phyloP scores from a whole-genome alignment of 208 protist genomes.

The Trypanosoma avium region DNA sequence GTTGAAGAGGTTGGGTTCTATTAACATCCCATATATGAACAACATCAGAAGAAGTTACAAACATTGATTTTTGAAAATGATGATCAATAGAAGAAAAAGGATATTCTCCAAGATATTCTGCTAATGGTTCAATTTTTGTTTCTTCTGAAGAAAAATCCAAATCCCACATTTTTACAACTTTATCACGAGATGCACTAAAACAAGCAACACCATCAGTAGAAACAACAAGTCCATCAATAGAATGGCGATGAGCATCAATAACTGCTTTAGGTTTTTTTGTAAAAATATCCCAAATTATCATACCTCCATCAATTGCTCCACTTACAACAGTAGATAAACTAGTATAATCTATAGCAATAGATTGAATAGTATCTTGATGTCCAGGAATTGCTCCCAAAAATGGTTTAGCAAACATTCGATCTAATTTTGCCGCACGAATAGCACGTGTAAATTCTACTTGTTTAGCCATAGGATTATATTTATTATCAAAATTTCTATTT shows the following conservation, averaged over 20 bases:
- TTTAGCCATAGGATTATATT: conserved; percentile 95
- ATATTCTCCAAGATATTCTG: conserved; percentile 90
- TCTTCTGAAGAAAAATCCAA: conserved; percentile 60
- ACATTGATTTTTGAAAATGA: conserved; percentile 83
- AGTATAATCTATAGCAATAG: conserved; percentile 86
- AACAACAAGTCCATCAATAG: conserved; percentile 92
- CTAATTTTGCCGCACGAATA: conserved; percentile 94
- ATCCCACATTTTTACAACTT: conserved; percentile 96
- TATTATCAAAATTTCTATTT: conserved; percentile 93
- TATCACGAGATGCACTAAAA: conserved; percentile 94
- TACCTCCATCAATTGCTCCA: conserved; percentile 86
- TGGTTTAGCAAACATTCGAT: conserved; percentile 97
- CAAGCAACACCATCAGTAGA: conserved; percentile 90
- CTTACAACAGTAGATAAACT: conserved; percentile 84
- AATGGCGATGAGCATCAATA: conserved; percentile 93
- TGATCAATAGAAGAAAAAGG: conserved; percentile 95
- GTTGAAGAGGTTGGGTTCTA: conserved; percentile 92
- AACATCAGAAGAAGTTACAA: conserved; percentile 93
- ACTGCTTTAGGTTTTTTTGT: conserved; percentile 59
- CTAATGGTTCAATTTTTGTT: conserved; percentile 57
- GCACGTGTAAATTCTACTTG: conserved; percentile 97
- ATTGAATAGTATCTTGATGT: conserved; percentile 92
- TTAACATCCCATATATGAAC: conserved; percentile 93
- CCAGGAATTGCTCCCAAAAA: conserved; percentile 91
- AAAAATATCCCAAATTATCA: conserved; percentile 90